phyloP scores from a whole-genome alignment of 164 flowering plant genomes.

The Stephania cephalantha region DNA sequence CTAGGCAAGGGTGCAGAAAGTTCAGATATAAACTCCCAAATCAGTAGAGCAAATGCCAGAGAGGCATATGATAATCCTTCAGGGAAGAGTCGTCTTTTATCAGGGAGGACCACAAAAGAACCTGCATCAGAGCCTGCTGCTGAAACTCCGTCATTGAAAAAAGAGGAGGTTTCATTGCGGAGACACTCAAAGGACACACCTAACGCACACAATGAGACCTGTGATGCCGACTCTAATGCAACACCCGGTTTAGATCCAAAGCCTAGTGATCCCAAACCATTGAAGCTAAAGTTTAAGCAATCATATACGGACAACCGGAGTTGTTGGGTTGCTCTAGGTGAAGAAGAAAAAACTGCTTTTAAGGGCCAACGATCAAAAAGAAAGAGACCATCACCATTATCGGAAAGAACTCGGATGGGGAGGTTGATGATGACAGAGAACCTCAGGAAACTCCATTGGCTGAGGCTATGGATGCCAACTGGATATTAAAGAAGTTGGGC shows the following conservation, averaged over 20 bases:
- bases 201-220: conserved; percentile 23
- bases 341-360: conserved; percentile 62
- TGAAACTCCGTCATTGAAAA: conserved; percentile 28
- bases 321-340: conserved; percentile 39
- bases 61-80: conserved; percentile 30
- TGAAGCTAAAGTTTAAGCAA: conserved; percentile 74
- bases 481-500: conserved; percentile 92
- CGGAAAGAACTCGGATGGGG: conserved; percentile 38
- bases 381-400: conserved; percentile 59
- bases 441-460: conserved; percentile 41
- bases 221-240: conserved; percentile 18
- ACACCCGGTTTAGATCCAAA: conserved; percentile 28
- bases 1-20: conserved; percentile 45
- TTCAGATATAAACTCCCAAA: conserved; percentile 32
- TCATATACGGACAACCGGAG: conserved; percentile 47
- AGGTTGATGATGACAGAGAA: conserved; percentile 34
- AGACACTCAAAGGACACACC: conserved; percentile 35
- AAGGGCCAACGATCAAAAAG: conserved; percentile 98
- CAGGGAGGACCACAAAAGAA: conserved; percentile 35
- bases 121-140: conserved; percentile 20
- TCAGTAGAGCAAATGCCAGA: conserved; percentile 21
- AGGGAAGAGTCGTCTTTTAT: conserved; percentile 22
- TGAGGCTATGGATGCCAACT: conserved; percentile 78
- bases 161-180: conserved; percentile 29
- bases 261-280: conserved; percentile 62